Percentiles rank a stretch among this genome's conserved stretches.
These are phyloP conservation scores for Melampsora medusae DNA, from an alignment of 1,284 basidiomycete genomes.

Conservation along the genomic window DNA sequence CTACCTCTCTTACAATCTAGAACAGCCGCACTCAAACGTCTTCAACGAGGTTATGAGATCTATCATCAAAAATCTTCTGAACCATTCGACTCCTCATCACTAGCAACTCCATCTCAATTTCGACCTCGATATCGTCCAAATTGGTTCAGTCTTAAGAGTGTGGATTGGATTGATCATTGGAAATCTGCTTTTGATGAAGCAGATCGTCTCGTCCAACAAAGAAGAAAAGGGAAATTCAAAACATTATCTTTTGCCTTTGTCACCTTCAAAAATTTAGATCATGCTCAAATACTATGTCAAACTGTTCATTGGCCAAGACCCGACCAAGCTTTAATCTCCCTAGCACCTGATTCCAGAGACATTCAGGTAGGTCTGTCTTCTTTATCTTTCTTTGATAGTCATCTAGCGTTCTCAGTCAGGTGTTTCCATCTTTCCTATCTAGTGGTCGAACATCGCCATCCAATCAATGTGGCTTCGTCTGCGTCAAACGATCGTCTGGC, in stretches of 20 bases:
- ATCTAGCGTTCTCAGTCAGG: too few relatives aligned
- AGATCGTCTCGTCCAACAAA: slow-evolving; percentile 26
- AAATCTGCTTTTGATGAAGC: slow-evolving; percentile 11
- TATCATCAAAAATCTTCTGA: neutral
- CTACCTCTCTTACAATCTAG: slow-evolving; percentile 49
- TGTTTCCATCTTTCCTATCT: slow-evolving; percentile 48
- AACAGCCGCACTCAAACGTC: slow-evolving; percentile 47
- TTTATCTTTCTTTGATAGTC: slow-evolving; percentile 2
- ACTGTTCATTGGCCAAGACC: slow-evolving; percentile 28
- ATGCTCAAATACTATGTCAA: slow-evolving; percentile 36
- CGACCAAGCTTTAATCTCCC: slow-evolving; percentile 18
- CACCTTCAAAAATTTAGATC: slow-evolving; percentile 17
- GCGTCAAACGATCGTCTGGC: slow-evolving; percentile 50
- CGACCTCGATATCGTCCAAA: slow-evolving; percentile 13
- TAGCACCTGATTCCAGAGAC: slow-evolving; percentile 30
- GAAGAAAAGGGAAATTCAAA: slow-evolving; percentile 22
- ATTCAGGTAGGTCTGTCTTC: slow-evolving; percentile 27
- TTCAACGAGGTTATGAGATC: slow-evolving; percentile 48
- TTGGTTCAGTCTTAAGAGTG: slow-evolving; percentile 26
- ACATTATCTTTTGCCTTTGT: slow-evolving; percentile 28
- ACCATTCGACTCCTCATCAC: neutral
- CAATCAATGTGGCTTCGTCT: slow-evolving; percentile 49
- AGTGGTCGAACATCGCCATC: slow-evolving; percentile 54
- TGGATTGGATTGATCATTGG: slow-evolving; percentile 28
- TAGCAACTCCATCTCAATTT: neutral